A percentile compares a stretch with the other conserved stretches of the same genome.
These are phyloP conservation scores for Kodamaea suecica DNA, from an alignment of 1,139 yeast genomes.

Conservation along the genomic window DNA sequence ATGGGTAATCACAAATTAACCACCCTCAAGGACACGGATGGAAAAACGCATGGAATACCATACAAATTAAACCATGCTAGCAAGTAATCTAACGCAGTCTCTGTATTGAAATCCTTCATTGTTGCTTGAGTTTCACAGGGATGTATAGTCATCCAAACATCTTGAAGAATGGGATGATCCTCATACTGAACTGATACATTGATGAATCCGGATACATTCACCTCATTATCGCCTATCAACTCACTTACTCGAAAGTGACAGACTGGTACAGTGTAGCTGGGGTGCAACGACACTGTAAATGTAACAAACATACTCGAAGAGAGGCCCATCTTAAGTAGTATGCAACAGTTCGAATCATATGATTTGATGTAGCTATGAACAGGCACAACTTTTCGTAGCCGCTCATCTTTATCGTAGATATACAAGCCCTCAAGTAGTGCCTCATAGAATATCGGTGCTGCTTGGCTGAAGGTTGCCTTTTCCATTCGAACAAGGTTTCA, in stretches of 20 bases:
- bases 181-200: slow-evolving; percentile 11
- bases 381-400: background rate
- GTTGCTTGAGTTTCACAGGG: slow-evolving; percentile 35
- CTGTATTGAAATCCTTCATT: slow-evolving; percentile 13
- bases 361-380: background rate
- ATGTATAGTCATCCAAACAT: slow-evolving; percentile 34
- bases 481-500: too few species aligned
- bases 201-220: slow-evolving; percentile 1
- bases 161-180: slow-evolving; percentile 27
- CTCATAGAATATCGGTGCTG: background rate
- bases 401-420: background rate
- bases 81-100: slow-evolving; percentile 18
- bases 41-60: slow-evolving; percentile 15
- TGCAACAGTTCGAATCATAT: background rate
- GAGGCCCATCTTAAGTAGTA: background rate
- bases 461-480: too few species aligned
- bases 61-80: slow-evolving; percentile 30
- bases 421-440: background rate
- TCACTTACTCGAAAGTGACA: slow-evolving; percentile 21
- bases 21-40: slow-evolving; percentile 4
- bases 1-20: too few species aligned
- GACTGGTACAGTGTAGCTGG: slow-evolving; percentile 33
- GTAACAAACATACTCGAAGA: slow-evolving; percentile 6
- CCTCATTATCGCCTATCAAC: slow-evolving; percentile 1
- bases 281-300: slow-evolving; percentile 30